phyloP scores from a whole-genome alignment of 1,284 basidiomycete species.

The Sporisorium iseilematis-ciliati region DNA sequence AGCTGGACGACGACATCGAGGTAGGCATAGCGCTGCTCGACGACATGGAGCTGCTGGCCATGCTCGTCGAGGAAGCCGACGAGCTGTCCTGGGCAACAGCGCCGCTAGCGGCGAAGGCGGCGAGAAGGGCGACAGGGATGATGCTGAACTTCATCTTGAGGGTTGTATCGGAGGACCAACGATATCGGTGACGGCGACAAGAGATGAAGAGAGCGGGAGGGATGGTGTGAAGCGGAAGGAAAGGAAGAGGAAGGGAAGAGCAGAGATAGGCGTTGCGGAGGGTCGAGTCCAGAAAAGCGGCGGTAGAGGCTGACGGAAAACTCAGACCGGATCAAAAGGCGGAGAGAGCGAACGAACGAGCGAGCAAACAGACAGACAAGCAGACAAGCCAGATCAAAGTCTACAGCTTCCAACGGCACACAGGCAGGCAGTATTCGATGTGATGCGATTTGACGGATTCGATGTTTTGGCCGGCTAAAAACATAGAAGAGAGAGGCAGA shows the following conservation, averaged over 20 bases:
- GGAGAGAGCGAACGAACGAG: background rate
- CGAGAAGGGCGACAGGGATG: slow-evolving; percentile 54
- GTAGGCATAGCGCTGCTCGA: slow-evolving; percentile 26
- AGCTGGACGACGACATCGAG: slow-evolving; percentile 37
- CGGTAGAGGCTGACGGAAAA: background rate
- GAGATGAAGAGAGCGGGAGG: background rate
- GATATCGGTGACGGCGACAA: slow-evolving; percentile 3
- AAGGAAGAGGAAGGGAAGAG: background rate
- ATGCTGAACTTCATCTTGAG: slow-evolving; percentile 62
- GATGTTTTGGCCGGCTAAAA: slow-evolving; percentile 1
- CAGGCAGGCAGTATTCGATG: background rate
- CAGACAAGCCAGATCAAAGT: background rate
- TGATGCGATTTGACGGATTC: background rate
- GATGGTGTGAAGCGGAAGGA: slow-evolving; percentile 16
- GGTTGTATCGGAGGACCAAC: background rate
- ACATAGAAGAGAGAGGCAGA: background rate
- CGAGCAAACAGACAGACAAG: background rate
- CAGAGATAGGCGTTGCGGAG: background rate
- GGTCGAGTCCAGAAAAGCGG: background rate
- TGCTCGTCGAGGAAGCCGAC: slow-evolving; percentile 26
- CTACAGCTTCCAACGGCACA: slow-evolving; percentile 3
- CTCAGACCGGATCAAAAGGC: background rate
- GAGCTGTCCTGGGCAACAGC: slow-evolving; percentile 53
- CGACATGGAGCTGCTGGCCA: slow-evolving; percentile 16
- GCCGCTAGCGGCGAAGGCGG: slow-evolving; percentile 49